Percentiles rank a stretch among this genome's conserved stretches.
Conservation (phyloP, 352 stramenopile species). For the Plasmopara viticola region DNA sequence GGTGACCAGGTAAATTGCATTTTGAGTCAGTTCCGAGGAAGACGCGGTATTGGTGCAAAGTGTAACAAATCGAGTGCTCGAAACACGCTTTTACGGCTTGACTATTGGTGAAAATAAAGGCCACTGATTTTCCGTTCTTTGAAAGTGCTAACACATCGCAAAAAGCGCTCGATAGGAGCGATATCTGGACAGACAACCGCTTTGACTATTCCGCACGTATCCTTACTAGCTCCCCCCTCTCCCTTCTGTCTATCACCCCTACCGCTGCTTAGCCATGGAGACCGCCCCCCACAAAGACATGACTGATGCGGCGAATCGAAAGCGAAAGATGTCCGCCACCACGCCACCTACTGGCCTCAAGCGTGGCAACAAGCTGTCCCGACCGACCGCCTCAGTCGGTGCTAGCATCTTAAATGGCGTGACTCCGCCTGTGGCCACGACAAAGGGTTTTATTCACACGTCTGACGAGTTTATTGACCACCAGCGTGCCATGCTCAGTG, state of each 20-base stretch:
- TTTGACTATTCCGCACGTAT: constrained; percentile 7
- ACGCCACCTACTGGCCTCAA: constrained; percentile 34
- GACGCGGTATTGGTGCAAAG: constrained; percentile 16
- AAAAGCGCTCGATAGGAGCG: constrained; percentile 18
- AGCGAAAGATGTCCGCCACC: constrained; percentile 67
- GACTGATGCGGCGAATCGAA: constrained; percentile 42
- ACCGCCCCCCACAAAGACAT: constrained; percentile 25
- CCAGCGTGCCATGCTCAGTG: constrained; percentile 67
- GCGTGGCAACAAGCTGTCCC: constrained; percentile 48
- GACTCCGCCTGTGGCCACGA: constrained; percentile 30
- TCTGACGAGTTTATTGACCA: constrained; percentile 73
- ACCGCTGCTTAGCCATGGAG: constrained; percentile 12
- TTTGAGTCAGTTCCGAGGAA: constrained; percentile 17
- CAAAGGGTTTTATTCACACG: constrained; percentile 46
- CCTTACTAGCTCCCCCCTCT: not conserved
- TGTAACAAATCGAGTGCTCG: constrained; percentile 3
- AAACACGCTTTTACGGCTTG: not conserved
- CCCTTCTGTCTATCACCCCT: constrained; percentile 16
- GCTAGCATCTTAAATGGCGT: constrained; percentile 31
- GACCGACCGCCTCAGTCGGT: constrained; percentile 16
- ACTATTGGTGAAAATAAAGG: constrained; percentile 16
- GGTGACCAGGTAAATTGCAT: not conserved
- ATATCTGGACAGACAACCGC: constrained; percentile 12
- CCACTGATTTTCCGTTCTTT: constrained; percentile 18
- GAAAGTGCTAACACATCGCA: constrained; percentile 28